Base-by-base conservation (phyloP, 306 rosid genomes). In the Urtica urens region DNA sequence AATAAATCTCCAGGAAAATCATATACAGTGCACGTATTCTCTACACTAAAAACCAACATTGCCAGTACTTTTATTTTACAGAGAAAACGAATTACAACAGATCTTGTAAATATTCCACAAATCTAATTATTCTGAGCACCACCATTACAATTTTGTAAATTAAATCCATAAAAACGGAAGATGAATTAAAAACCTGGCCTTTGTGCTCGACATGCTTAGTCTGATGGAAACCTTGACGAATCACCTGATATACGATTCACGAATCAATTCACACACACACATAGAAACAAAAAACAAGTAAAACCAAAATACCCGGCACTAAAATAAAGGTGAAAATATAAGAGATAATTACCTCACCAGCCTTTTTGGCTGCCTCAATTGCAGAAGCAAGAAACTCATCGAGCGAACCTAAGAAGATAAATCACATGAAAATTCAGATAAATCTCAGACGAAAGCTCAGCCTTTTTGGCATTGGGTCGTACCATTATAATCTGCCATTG, bases 181-280 rank as follows among this genome's bases (percentile, higher is more conserved):
- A 46, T 6, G 30, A 51, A 15, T 21, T 50, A 35, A 20, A 53
- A 38, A 84, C 99, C 83, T 51, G 67, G 71, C 99, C 94, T 69
- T 90, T 90, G 58, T 85, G 85, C 71, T 85, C 93, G 5, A 90
- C 76, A 50, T 75, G 67, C 61, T 90, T 90, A 61, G 69, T 77
- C 51, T 66, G 66, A 60, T 77, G 79, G 84, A 90, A 90, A 1
- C 85, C 93, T 42, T 75, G 58, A 0, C 83, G 82, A 71, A 90
- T 90, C 49, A 75, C 30, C 95, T 81, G 74, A 44, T 56, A 65
- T 38, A 23, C 46, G 5, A 56, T 0, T 13, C 10, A 41, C 41
- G 43, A 27, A 33, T 6, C 10, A 2, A 2, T 19, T 11, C 15
- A 17, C 47, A 22, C 16, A 26, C 34, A 34, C 1, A 6, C 11